Evolutionary conservation across 495 filamentous ascomycete genomes (phyloP).

Genomic region (Hyaloscypha variabilis): DNA sequence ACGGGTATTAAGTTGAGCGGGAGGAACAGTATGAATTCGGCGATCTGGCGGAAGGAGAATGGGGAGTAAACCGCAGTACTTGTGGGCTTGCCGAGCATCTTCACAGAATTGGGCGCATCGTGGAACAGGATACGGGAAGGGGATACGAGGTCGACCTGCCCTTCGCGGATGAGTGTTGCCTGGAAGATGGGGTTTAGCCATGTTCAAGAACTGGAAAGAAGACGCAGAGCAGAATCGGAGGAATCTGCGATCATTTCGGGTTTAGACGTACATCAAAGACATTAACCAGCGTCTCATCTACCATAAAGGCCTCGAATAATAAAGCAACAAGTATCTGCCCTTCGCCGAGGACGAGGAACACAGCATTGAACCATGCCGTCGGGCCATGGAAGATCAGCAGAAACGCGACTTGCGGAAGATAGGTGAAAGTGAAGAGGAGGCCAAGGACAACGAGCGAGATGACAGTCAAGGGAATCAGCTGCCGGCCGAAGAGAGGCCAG

Average conservation of each 20-base stretch:
- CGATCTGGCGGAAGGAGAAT: constrained; percentile 74
- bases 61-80: constrained; percentile 66
- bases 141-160: constrained; percentile 59
- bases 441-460: constrained; percentile 73
- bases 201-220: not conserved
- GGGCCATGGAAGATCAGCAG: constrained; percentile 85
- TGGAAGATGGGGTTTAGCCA: constrained; percentile 13
- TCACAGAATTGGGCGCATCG: constrained; percentile 60
- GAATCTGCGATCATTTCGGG: not conserved
- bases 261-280: constrained; percentile 78
- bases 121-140: constrained; percentile 71
- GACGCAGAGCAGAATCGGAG: not conserved
- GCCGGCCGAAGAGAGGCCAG: constrained; percentile 68
- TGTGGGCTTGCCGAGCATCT: constrained; percentile 74
- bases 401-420: constrained; percentile 82
- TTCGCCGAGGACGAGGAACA: constrained; percentile 80
- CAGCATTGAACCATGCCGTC: constrained; percentile 73
- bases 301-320: constrained; percentile 77
- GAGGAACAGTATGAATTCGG: constrained; percentile 75
- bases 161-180: constrained; percentile 49
- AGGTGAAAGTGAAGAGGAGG: constrained; percentile 82
- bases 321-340: constrained; percentile 77
- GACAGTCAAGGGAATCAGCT: constrained; percentile 69
- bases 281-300: constrained; percentile 84
- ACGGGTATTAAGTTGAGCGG: constrained; percentile 90